A percentile compares a stretch with the other conserved stretches of the same genome.
These are phyloP conservation scores for Arachis hypogaea DNA, from an alignment of 306 rosid species.

Conservation along the genomic window DNA sequence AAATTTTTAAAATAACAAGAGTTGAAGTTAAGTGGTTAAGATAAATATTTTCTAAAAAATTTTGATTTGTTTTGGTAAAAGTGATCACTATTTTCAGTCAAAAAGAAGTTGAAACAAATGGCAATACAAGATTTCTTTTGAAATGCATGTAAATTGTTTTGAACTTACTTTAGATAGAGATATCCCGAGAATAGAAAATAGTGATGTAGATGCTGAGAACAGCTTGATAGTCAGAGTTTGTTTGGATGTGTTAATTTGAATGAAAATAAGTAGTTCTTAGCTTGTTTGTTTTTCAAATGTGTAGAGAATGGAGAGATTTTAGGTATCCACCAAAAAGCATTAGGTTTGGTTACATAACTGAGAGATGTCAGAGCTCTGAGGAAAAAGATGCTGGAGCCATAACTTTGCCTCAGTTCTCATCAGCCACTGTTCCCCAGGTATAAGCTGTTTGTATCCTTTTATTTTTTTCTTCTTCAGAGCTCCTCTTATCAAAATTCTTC, in stretches of 20 bases:
- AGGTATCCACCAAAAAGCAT: constrained; percentile 62
- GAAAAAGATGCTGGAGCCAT: constrained; percentile 43
- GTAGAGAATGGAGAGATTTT: constrained; percentile 83
- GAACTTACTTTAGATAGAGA: not conserved
- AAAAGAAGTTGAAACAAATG: no score
- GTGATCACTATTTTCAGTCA: no score
- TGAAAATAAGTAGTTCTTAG: not conserved
- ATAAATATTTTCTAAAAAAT: no score
- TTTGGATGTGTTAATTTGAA: not conserved
- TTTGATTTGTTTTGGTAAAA: no score
- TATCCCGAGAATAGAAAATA: not conserved
- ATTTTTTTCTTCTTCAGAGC: constrained; percentile 6
- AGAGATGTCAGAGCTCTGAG: constrained; percentile 48
- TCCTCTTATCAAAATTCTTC: constrained; percentile 13
- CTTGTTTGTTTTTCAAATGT: constrained; percentile 26
- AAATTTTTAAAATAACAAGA: no score
- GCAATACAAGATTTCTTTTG: not conserved
- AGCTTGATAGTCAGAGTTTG: not conserved
- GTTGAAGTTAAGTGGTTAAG: no score
- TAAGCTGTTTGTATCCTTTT: constrained; percentile 17
- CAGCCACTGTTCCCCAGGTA: constrained; percentile 77
- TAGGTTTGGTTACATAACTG: constrained; percentile 54
- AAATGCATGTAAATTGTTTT: not conserved
- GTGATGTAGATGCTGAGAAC: not conserved
- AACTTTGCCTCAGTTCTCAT: constrained; percentile 72